These are phyloP conservation scores for Kwoniella dendrophila DNA, from an alignment of 768 basidiomycete genomes.

Conservation along the genomic window DNA sequence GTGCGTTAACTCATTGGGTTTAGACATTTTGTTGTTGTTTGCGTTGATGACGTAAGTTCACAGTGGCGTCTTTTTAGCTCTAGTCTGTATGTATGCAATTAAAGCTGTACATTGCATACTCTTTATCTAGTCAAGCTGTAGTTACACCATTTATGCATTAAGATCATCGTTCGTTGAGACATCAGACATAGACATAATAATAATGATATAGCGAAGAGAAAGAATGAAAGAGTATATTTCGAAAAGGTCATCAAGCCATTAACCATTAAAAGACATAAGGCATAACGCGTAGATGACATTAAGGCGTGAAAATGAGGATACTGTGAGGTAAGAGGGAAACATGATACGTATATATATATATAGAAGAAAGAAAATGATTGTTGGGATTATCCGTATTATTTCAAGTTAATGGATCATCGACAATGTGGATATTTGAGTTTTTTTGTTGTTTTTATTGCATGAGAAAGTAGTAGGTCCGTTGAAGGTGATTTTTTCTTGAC, in stretches of 20 bases:
- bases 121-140: too few relatives aligned
- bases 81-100: too few relatives aligned
- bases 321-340: not conserved
- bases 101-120: too few relatives aligned
- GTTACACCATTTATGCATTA: slow-evolving; percentile 16
- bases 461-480: too few relatives aligned
- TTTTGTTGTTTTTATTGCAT: too few relatives aligned
- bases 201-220: not conserved
- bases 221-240: not conserved
- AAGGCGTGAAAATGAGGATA: not conserved
- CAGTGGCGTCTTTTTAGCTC: too few relatives aligned
- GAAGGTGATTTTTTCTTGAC: too few relatives aligned
- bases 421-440: too few relatives aligned
- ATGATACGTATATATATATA: too few relatives aligned
- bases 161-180: not conserved
- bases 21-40: too few relatives aligned
- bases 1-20: too few relatives aligned
- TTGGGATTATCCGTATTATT: not conserved
- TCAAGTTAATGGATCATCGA: not conserved
- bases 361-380: not conserved
- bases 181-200: not conserved
- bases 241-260: slow-evolving; percentile 7
- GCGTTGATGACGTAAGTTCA: too few relatives aligned
- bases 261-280: slow-evolving; percentile 7
- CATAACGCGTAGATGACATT: slow-evolving; percentile 13